phyloP scores from a whole-genome alignment of 495 filamentous ascomycete species.

The Neurospora cerealis region DNA sequence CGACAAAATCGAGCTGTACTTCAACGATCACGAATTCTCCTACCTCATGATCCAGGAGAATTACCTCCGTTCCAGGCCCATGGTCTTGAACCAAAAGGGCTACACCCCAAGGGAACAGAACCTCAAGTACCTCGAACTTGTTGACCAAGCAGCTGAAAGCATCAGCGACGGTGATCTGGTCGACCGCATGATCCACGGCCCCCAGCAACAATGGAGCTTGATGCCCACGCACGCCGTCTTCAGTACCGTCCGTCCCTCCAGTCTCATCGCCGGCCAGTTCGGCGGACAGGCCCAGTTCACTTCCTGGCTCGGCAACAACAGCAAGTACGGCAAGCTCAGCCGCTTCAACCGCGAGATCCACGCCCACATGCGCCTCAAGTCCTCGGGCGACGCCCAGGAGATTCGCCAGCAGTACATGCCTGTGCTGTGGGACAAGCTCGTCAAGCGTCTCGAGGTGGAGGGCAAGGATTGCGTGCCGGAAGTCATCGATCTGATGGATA shows the following conservation, averaged over 20 bases:
- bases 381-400: slow-evolving; percentile 88
- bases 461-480: slow-evolving; percentile 65
- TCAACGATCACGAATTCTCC: slow-evolving; percentile 97
- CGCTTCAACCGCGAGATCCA: slow-evolving; percentile 91
- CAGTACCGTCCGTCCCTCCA: slow-evolving; percentile 88
- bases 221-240: slow-evolving; percentile 98
- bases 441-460: slow-evolving; percentile 57
- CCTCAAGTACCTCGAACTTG: slow-evolving; percentile 72
- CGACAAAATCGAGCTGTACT: slow-evolving; percentile 97
- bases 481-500: slow-evolving; percentile 88
- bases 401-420: slow-evolving; percentile 92
- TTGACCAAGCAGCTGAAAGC: slow-evolving; percentile 79
- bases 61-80: slow-evolving; percentile 75
- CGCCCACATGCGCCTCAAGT: slow-evolving; percentile 87
- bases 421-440: slow-evolving; percentile 71
- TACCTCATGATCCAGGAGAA: slow-evolving; percentile 98
- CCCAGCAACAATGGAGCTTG: slow-evolving; percentile 94
- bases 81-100: slow-evolving; percentile 47
- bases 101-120: slow-evolving; percentile 47
- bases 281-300: slow-evolving; percentile 56
- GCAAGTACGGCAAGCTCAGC: slow-evolving; percentile 74
- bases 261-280: slow-evolving; percentile 72
- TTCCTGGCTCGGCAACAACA: slow-evolving; percentile 89
- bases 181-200: slow-evolving; percentile 95
- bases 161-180: slow-evolving; percentile 97